Conservation (phyloP, 768 basidiomycete species). For the Rhizopogon rudus region DNA sequence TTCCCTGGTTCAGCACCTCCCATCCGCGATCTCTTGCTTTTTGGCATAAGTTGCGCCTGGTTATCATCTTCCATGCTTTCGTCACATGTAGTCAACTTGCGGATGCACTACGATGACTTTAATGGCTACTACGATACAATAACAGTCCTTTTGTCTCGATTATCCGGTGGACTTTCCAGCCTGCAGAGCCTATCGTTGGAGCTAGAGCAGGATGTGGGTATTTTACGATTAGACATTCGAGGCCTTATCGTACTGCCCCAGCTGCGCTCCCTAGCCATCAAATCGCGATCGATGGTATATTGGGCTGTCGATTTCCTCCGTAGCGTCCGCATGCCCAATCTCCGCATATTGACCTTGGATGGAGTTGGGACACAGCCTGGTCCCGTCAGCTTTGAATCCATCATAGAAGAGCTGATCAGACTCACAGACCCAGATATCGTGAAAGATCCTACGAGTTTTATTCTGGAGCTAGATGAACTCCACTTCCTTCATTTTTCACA, state of each 20-base stretch:
- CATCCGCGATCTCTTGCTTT: not conserved
- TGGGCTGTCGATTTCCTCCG: not conserved
- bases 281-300: not conserved
- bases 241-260: not conserved
- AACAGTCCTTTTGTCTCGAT: not conserved
- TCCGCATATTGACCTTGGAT: not conserved
- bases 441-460: not conserved
- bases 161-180: not conserved
- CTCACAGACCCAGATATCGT: not conserved
- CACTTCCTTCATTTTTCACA: not conserved
- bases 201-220: not conserved
- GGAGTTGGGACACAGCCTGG: not conserved
- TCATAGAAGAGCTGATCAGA: not conserved
- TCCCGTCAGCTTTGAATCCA: no score
- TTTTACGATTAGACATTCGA: no score
- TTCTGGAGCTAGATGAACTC: not conserved
- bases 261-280: not conserved
- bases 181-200: not conserved
- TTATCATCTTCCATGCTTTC: not conserved
- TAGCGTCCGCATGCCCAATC: not conserved
- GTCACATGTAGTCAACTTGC: conserved; percentile 8
- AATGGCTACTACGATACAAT: not conserved
- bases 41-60: not conserved
- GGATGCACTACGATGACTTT: conserved; percentile 9
- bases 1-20: not conserved